Percentiles rank a stretch among this genome's conserved stretches.
Conservation (phyloP, 2,329 filamentous ascomycete species). For the Lasiodiplodia gonubiensis region DNA sequence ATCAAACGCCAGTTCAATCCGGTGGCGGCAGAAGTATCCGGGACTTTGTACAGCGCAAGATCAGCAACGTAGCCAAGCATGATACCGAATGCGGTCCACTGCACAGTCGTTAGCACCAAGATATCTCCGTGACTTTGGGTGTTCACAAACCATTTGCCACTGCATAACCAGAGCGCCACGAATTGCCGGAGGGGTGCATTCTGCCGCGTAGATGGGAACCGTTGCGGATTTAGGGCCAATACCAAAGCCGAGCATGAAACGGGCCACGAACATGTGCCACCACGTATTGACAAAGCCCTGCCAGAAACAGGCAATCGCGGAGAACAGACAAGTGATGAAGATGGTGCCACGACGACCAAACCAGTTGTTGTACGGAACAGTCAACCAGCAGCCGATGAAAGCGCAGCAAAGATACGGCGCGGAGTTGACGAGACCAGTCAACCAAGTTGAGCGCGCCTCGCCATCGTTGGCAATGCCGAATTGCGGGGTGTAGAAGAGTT, state of each 20-base stretch:
- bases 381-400: slow-evolving; percentile 74
- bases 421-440: slow-evolving; percentile 66
- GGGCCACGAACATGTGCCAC: slow-evolving; percentile 72
- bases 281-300: slow-evolving; percentile 72
- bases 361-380: slow-evolving; percentile 71
- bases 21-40: slow-evolving; percentile 33
- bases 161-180: slow-evolving; percentile 81
- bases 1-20: slow-evolving; percentile 40
- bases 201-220: slow-evolving; percentile 77
- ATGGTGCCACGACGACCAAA: slow-evolving; percentile 77
- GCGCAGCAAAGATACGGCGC: slow-evolving; percentile 71
- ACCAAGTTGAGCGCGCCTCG: slow-evolving; percentile 60
- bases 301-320: slow-evolving; percentile 63
- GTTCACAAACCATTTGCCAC: slow-evolving; percentile 67
- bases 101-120: background rate
- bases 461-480: slow-evolving; percentile 61
- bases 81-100: slow-evolving; percentile 45
- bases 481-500: slow-evolving; percentile 66
- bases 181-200: slow-evolving; percentile 71
- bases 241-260: slow-evolving; percentile 76
- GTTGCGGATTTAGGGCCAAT: slow-evolving; percentile 78
- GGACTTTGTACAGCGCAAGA: slow-evolving; percentile 37
- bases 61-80: slow-evolving; percentile 38
- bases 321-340: slow-evolving; percentile 76
- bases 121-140: background rate